Evolutionary conservation across 345 rosid species (phyloP), one percentile per base, ranked within the genome.

Genomic region (Capsella bursapastoris): DNA sequence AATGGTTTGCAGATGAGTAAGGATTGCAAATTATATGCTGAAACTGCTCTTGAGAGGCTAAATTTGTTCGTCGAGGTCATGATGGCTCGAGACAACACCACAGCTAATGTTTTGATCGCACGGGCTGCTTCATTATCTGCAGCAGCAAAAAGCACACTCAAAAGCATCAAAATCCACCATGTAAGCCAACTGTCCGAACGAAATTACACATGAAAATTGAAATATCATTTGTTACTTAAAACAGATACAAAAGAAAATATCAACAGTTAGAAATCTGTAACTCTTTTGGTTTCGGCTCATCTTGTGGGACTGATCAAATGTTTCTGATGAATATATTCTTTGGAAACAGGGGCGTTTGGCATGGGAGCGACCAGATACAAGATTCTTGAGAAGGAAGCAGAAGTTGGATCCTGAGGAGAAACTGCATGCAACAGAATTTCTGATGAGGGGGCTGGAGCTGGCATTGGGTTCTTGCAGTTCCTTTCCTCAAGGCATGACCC

Each of bases 301-400:
- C 14, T 12, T 67, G 41, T 67, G 22, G 34, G 6, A 47, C 44
- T 32, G 28, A 64, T 57, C 4, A 77, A 56, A 2, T 71, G 53
- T 48, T 48, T 49, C 67, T 71, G 63, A 64, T 29, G 22, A 56
- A 51, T 51, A 16, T 38, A 5, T 76, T 34, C 14, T 68, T 64
- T 15, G 70, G 71, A 41, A 43, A 77, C 85, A 89, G 96, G 82
- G 82, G 1, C 81, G 81, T 25, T 65, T 82, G 78, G 32, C 40
- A 27, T 86, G 89, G 86, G 96, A 89, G 84, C 67, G 84, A 79
- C 88, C 90, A 18, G 83, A 82, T 74, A 74, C 81, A 59, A 72
- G 77, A 68, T 77, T 82, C 66, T 68, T 57, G 27, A 79, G 67
- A 64, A 79, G 29, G 9, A 72, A 78, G 25, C 57, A 53, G 47